A percentile compares a stretch with the other conserved stretches of the same genome.
Evolutionary conservation across 2,329 filamentous ascomycete species (phyloP).

Genomic region (Phyllosticta capitalensis): DNA sequence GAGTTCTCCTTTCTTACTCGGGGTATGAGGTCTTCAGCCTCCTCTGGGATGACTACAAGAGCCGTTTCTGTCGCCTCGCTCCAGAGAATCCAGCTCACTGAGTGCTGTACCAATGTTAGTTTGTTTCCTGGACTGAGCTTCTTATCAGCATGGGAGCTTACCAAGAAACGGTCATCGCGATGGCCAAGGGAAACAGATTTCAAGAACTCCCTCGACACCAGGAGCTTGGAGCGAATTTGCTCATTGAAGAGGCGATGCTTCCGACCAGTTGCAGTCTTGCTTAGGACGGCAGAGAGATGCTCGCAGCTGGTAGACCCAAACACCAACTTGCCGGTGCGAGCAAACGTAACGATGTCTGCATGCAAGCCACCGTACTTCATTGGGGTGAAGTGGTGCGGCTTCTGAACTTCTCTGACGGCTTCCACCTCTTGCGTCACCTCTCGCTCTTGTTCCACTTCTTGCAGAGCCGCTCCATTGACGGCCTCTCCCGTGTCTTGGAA

Average conservation of each 20-base stretch:
- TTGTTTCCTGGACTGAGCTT: too few species aligned
- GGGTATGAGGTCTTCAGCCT: conserved; percentile 48
- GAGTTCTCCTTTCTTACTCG: conserved; percentile 21
- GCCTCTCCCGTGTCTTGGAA: conserved; percentile 38
- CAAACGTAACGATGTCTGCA: conserved; percentile 38
- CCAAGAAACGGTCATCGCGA: conserved; percentile 35
- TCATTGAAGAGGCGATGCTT: conserved; percentile 23
- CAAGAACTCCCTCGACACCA: conserved; percentile 39
- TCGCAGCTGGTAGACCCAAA: background rate
- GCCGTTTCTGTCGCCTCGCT: conserved; percentile 38
- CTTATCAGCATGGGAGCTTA: conserved; percentile 12
- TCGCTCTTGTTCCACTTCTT: conserved; percentile 50
- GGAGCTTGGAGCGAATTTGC: conserved; percentile 23
- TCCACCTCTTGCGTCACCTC: conserved; percentile 51
- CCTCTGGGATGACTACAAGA: conserved; percentile 53
- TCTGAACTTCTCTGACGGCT: conserved; percentile 45
- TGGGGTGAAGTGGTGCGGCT: conserved; percentile 32
- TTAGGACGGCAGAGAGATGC: background rate
- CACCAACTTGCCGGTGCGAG: conserved; percentile 33
- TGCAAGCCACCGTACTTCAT: conserved; percentile 40
- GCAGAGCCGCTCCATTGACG: conserved; percentile 41
- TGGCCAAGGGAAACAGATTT: conserved; percentile 33
- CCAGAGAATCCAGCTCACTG: conserved; percentile 56
- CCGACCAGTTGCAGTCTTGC: conserved; percentile 28
- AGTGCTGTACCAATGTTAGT: conserved; percentile 20